Conservation (phyloP, 805 yeast species). For the Ogataea minuta region DNA sequence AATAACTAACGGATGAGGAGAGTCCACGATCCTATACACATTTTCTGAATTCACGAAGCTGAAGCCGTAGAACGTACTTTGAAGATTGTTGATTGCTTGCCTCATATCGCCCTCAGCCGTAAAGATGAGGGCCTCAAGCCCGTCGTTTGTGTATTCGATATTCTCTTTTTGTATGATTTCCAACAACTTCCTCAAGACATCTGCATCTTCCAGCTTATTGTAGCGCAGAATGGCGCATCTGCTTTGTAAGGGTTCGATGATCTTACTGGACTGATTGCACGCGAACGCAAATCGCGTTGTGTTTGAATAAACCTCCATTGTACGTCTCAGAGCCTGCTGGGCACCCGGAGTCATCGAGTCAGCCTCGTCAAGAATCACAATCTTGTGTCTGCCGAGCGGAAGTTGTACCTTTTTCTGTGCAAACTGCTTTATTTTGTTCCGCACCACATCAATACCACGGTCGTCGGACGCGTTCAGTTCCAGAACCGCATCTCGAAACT, state of each 20-base stretch:
- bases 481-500: constrained; percentile 70
- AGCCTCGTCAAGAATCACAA: constrained; percentile 91
- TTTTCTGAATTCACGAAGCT: constrained; percentile 87
- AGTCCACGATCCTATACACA: constrained; percentile 92
- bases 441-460: constrained; percentile 94
- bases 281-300: constrained; percentile 98
- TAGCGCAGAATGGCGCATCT: constrained; percentile 94
- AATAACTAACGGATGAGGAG: constrained; percentile 90
- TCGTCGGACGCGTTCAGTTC: constrained; percentile 97
- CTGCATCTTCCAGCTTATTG: constrained; percentile 76
- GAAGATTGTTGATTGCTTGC: constrained; percentile 92
- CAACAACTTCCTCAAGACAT: constrained; percentile 72
- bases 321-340: constrained; percentile 89
- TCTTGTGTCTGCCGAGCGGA: constrained; percentile 89
- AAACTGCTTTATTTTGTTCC: constrained; percentile 91
- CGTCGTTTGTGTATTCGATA: constrained; percentile 82
- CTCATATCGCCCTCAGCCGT: constrained; percentile 99
- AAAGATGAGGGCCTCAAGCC: constrained; percentile 87
- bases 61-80: constrained; percentile 92
- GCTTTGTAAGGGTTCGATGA: constrained; percentile 94
- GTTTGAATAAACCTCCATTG: constrained; percentile 94
- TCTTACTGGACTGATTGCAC: constrained; percentile 90
- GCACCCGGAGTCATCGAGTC: constrained; percentile 98
- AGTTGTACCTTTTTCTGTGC: constrained; percentile 90
- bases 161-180: constrained; percentile 68